These are phyloP conservation scores for Gillenia trifoliata DNA, from an alignment of 306 rosid genomes.

Conservation along the genomic window DNA sequence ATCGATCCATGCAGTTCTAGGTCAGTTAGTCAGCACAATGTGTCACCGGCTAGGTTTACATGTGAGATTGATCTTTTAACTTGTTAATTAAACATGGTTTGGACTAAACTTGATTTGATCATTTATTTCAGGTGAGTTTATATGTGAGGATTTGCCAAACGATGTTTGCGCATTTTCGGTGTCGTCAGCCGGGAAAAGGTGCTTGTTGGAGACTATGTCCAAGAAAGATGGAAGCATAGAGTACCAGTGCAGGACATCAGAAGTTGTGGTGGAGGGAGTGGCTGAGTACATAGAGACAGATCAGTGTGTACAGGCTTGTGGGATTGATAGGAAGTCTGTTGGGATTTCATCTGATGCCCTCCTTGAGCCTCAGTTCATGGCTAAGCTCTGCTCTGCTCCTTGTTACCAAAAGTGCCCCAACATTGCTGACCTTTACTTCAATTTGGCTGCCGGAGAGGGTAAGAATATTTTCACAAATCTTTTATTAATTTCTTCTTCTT, in stretches of 20 bases:
- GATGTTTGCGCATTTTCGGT: slow-evolving; percentile 65
- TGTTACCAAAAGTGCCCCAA: slow-evolving; percentile 74
- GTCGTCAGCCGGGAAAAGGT: slow-evolving; percentile 82
- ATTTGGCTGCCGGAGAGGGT: slow-evolving; percentile 80
- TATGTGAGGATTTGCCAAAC: slow-evolving; percentile 56
- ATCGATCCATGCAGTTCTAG: slow-evolving; percentile 48
- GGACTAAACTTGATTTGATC: background rate
- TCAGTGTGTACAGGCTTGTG: slow-evolving; percentile 63
- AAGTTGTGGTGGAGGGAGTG: slow-evolving; percentile 68
- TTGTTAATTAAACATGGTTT: background rate
- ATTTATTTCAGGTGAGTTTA: slow-evolving; percentile 38
- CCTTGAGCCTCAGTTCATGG: slow-evolving; percentile 66
- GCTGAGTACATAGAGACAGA: slow-evolving; percentile 60
- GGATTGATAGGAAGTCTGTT: slow-evolving; percentile 57
- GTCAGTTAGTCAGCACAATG: slow-evolving; percentile 5
- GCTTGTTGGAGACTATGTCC: slow-evolving; percentile 58
- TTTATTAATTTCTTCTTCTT: background rate
- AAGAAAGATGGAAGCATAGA: slow-evolving; percentile 36
- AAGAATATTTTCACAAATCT: background rate
- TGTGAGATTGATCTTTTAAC: background rate
- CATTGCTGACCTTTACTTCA: slow-evolving; percentile 67
- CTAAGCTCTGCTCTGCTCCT: slow-evolving; percentile 61
- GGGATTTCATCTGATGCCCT: slow-evolving; percentile 81
- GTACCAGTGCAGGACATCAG: slow-evolving; percentile 70
- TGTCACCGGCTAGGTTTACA: background rate